Evolutionary conservation across 306 rosid species (phyloP).

Genomic region (Adenanthera pavonina): DNA sequence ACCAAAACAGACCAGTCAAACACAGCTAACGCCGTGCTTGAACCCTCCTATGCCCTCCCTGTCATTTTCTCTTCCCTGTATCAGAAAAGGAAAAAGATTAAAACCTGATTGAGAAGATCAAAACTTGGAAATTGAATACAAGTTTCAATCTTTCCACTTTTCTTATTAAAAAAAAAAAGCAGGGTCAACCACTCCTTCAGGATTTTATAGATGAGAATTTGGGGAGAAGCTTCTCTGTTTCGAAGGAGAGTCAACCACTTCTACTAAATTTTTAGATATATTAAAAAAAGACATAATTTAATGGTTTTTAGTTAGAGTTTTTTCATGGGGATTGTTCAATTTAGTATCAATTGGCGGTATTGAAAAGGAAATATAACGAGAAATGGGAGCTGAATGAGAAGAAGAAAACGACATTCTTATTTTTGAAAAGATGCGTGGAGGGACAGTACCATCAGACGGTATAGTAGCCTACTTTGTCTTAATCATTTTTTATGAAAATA

Average conservation of each 20-base stretch:
- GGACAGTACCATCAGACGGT: background rate
- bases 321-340: too few species aligned
- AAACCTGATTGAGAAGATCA: background rate
- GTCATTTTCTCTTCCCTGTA: background rate
- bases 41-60: slow-evolving; percentile 24
- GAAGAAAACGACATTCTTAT: background rate
- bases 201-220: background rate
- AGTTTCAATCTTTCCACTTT: background rate
- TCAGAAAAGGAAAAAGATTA: background rate
- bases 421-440: background rate
- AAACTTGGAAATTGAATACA: background rate
- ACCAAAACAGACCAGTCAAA: slow-evolving; percentile 77
- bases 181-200: background rate
- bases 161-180: background rate
- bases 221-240: background rate
- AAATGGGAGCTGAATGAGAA: background rate
- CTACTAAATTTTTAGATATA: background rate
- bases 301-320: background rate
- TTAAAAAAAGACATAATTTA: background rate
- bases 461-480: background rate
- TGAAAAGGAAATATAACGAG: background rate
- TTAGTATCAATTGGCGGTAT: background rate
- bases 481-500: too few species aligned
- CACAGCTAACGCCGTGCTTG: slow-evolving; percentile 52
- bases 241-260: background rate